Evolutionary conservation across 78 protist species (phyloP).

Genomic region (Tieghemostelium lacteum): DNA sequence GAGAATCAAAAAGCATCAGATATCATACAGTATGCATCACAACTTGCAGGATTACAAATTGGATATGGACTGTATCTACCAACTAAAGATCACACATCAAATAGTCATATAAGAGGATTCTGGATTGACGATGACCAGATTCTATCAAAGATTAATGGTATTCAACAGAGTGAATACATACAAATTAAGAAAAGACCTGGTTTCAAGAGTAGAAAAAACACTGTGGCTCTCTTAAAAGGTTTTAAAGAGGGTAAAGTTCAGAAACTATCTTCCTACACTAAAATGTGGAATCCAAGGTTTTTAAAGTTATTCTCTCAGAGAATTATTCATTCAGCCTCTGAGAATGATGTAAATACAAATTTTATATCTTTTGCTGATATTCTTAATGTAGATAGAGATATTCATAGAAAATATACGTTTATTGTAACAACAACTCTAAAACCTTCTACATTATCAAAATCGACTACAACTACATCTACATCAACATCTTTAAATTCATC

Average conservation of each 20-base stretch:
- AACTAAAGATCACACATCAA: neutral
- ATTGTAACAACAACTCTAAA: neutral
- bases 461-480: neutral
- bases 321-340: slow-evolving; percentile 40
- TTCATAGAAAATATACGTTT: slow-evolving; percentile 40
- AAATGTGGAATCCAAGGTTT: slow-evolving; percentile 59
- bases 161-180: neutral
- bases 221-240: slow-evolving; percentile 16
- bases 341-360: slow-evolving; percentile 42
- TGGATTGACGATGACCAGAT: slow-evolving; percentile 57
- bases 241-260: slow-evolving; percentile 73
- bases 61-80: slow-evolving; percentile 43
- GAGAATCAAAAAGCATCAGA: slow-evolving; percentile 46
- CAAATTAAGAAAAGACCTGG: slow-evolving; percentile 59
- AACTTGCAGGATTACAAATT: slow-evolving; percentile 49
- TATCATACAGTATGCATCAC: slow-evolving; percentile 40
- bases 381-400: slow-evolving; percentile 50
- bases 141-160: neutral
- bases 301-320: slow-evolving; percentile 52
- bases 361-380: slow-evolving; percentile 66
- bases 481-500: neutral
- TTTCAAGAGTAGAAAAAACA: slow-evolving; percentile 32
- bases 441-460: neutral
- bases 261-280: slow-evolving; percentile 28
- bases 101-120: slow-evolving; percentile 5